Percentiles rank a stretch among this genome's conserved stretches.
These are phyloP conservation scores for Anthoceros angustus DNA, from an alignment of 225 moss, liverwort and hornwort genomes.

Conservation along the genomic window DNA sequence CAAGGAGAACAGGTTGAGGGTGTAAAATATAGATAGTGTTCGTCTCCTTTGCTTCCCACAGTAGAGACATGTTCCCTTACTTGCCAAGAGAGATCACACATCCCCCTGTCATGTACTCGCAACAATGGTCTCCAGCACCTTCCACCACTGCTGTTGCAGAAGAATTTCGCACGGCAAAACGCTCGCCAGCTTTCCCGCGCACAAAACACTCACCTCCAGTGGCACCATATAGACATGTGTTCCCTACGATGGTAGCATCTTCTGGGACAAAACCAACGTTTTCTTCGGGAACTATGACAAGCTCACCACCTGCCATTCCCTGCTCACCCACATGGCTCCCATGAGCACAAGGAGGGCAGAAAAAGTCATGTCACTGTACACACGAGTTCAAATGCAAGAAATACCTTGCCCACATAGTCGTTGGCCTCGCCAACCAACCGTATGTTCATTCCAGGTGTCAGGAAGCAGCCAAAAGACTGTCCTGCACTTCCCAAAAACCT, in stretches of 20 bases:
- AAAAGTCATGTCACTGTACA: neutral
- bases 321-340: neutral
- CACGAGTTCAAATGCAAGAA: neutral
- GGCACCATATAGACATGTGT: conserved; percentile 95
- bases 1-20: neutral
- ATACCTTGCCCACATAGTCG: conserved; percentile 98
- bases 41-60: too few relatives aligned
- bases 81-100: conserved; percentile 85
- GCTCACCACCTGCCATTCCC: conserved; percentile 98
- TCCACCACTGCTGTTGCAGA: conserved; percentile 88
- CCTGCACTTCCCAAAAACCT: conserved; percentile 97
- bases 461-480: conserved; percentile 92
- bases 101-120: conserved; percentile 99
- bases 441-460: conserved; percentile 61
- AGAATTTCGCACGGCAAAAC: conserved; percentile 97
- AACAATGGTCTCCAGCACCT: conserved; percentile 87
- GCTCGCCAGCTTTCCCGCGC: conserved; percentile 80
- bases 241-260: conserved; percentile 75
- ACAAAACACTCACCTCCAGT: conserved; percentile 97
- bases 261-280: conserved; percentile 42
- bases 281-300: conserved; percentile 48
- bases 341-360: neutral
- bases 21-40: too few relatives aligned
- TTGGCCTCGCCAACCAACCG: conserved; percentile 79
- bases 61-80: conserved; percentile 32